Conservation (phyloP, 2,329 filamentous ascomycete species). For the Epichloe amarillans region DNA sequence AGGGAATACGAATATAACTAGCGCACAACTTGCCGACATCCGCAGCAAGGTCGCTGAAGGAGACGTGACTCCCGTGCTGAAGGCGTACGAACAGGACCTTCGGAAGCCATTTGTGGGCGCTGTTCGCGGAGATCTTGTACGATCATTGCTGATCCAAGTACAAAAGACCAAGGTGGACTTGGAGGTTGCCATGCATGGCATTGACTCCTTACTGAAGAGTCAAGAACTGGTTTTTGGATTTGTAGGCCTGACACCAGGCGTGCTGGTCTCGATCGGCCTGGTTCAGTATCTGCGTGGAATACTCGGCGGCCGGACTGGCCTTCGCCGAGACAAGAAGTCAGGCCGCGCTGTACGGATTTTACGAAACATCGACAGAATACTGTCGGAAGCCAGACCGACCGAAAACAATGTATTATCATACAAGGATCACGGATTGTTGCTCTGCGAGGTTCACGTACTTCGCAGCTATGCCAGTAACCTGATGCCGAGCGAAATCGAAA, state of each 20-base stretch:
- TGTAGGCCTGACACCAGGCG: constrained; percentile 80
- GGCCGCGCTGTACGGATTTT: constrained; percentile 64
- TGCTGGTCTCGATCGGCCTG: constrained; percentile 71
- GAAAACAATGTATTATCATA: constrained; percentile 69
- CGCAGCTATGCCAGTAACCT: constrained; percentile 46
- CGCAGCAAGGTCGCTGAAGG: constrained; percentile 74
- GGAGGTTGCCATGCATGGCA: constrained; percentile 89
- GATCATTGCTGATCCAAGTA: constrained; percentile 86
- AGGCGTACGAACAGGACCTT: constrained; percentile 82
- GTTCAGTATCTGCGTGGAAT: constrained; percentile 57
- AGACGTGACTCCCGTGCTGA: constrained; percentile 82
- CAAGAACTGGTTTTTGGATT: constrained; percentile 98
- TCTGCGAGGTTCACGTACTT: constrained; percentile 81
- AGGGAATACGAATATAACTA: constrained; percentile 36
- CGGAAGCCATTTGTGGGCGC: constrained; percentile 71
- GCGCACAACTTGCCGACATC: constrained; percentile 60
- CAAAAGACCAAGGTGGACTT: constrained; percentile 99
- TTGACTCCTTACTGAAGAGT: constrained; percentile 86
- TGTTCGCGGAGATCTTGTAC: constrained; percentile 72
- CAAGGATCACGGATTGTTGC: constrained; percentile 79
- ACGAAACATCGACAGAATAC: constrained; percentile 75
- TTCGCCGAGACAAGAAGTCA: constrained; percentile 49
- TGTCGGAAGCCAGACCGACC: constrained; percentile 54
- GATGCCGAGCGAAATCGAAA: constrained; percentile 61
- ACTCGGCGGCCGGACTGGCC: constrained; percentile 58